Base-by-base conservation (phyloP, 176 grass and related monocot genomes). In the Aechmea fasciata region DNA sequence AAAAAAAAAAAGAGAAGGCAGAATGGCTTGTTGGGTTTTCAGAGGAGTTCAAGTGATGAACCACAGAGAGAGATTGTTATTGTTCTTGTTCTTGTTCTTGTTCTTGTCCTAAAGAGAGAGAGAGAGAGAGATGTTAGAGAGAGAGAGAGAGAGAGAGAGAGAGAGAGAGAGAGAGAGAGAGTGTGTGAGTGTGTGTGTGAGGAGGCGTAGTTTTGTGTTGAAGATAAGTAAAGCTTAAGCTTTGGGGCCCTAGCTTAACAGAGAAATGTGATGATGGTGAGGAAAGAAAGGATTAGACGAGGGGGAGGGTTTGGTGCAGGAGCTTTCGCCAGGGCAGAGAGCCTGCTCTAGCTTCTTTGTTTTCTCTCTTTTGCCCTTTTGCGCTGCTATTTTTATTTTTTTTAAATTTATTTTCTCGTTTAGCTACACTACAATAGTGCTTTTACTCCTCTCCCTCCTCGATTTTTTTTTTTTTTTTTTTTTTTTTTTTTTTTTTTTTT, bases 131-230 rank as follows among this genome's bases (percentile, higher is more conserved):
- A n/a, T n/a, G n/a, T n/a, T n/a, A n/a, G n/a, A n/a, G n/a, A 19
- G 55, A 59, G 54, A 59, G 54, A 59, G 54, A 59, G 13, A 59
- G 54, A 59, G 54, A 59, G 52, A 57, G 52, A 55, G 33, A 7
- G 4, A 41, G 52, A 54, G 2, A 54, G 13, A 54, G 10, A 19
- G 55, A 59, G 54, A 59, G 54, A 59, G 54, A 59, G 13, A 59
- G 54, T 20, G 54, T 20, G 52, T 17, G 52, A n/a, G 33, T 7
- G 4, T 6, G 33, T 7, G 33, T 6, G 33, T 1, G 33, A 41
- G 33, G 33, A 41, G 33, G 33, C 3, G 52, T 17, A 17, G 13
- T 6, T 13, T 20, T 61, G 55, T 19, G 20, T 18, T 17, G 13
- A 18, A 61, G n/a, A 3, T 57, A 57, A n/a, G 13, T 41, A 41